Evolutionary conservation across 441 rosid genomes (phyloP), one percentile per base, ranked within the genome.

Genomic region (Omphalea diandra): DNA sequence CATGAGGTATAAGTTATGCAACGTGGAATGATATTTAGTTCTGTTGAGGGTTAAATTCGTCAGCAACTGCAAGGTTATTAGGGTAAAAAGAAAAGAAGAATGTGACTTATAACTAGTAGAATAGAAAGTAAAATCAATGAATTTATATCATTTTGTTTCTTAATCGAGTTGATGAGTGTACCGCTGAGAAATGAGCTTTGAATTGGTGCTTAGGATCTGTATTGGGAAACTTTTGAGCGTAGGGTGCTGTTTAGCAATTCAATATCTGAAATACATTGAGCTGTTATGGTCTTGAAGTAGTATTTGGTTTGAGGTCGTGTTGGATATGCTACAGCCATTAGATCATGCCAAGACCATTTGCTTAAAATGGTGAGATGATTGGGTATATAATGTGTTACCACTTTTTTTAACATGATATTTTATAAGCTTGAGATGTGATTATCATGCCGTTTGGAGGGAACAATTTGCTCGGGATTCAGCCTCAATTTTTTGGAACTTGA

Each of bases 1-100:
- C 82, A 86, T 0, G 83, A 88, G 90, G 98, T 95, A 75, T 67
- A 71, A 17, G 5, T 36, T 59, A 5, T 14, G 26, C 27, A 50
- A 26, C 58, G 47, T 20, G 31, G 17, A 41, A 15, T 44, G 7
- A 64, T n/a, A n/a, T 40, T 58, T 22, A 58, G n/a, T 24, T 61
- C 14, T 17, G 17, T 56, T 2, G 8, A 20, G 40, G 27, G 59
- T 46, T 73, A 63, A 18, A 20, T 56, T 46, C n/a, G 11, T 26
- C 26, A 41, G 46, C 12, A 4, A 32, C 43, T 43, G 47, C n/a
- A 1, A 52, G 32, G 10, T 43, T 62, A 7, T 52, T 52, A 22
- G 15, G 31, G 31, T 52, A 52, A 9, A 24, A 22, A 52, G 57
- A 22, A 22, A 3, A 14, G n/a, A 71, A n/a, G 29, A 3, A 26